Evolutionary conservation across 2,329 filamentous ascomycete species (phyloP), one percentile per base, ranked within the genome.

Genomic region (Paecilomyces dactylethromorphus): DNA sequence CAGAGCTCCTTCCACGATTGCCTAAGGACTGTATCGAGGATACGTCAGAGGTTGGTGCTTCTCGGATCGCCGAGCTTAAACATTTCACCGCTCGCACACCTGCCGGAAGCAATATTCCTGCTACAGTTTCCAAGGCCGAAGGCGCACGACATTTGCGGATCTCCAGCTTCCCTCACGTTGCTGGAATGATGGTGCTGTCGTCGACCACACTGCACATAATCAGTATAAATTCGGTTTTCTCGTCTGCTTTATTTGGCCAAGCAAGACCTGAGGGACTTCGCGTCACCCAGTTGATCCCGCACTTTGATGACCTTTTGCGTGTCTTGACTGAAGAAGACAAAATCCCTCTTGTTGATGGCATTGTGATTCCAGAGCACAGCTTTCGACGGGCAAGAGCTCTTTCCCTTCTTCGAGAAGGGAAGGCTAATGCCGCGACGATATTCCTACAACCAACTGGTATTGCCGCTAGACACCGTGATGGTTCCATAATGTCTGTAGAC

Each of bases 151-250:
- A 90, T 64, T 83, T 99, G 63, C 87, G 91, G 56, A 84, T 99
- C 51, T 96, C 93, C 15, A 96, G 92, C 70, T 96, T 97, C 64
- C 94, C 94, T 15, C 93, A 99, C 71, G 97, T 99, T 75, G 94
- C 94, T 58, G 94, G 94, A 54, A 97, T 99, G 68, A 87, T 99
- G 69, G 92, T 99, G 8, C 81, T 99, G 12, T 88, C 90, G n/a
- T 88, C 93, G 1, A 79, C 86, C 31, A 86, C 83, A 0, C 81
- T 97, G 63, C 84, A 85, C 55, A 89, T 99, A 67, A 90, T 90
- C 70, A 97, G 92, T 76, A 94, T 92, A 8, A 99, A 99, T 73
- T 90, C 91, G 2, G 93, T 95, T 21, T 97, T 99, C 70, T 95
- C 91, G 7, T 89, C 91, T 6, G 91, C 92, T 0, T 81, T 99